Conservation (phyloP, 768 basidiomycete genomes). For the Mycena kentingensis region DNA sequence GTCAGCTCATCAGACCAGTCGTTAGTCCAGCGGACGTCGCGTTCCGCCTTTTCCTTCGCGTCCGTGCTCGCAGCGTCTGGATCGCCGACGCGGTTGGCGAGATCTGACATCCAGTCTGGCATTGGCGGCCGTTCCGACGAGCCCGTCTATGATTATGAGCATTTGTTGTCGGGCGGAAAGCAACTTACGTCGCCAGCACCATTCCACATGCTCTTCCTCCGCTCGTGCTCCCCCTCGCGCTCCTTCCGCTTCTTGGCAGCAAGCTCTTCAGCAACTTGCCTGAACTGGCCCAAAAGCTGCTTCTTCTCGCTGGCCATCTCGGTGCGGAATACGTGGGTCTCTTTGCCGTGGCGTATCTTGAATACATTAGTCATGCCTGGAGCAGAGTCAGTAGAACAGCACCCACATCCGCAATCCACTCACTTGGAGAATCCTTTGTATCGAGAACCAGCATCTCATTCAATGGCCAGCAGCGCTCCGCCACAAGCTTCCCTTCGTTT, state of each 20-base stretch:
- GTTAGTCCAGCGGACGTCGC: conserved; percentile 82
- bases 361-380: conserved; percentile 91
- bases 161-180: neutral
- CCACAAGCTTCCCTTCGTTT: conserved; percentile 80
- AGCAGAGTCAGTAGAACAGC: conserved; percentile 4
- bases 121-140: conserved; percentile 51
- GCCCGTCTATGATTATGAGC: conserved; percentile 26
- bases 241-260: conserved; percentile 88
- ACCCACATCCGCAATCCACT: conserved; percentile 28
- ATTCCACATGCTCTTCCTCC: conserved; percentile 77
- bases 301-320: conserved; percentile 85
- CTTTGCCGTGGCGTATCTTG: conserved; percentile 91
- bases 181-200: conserved; percentile 43
- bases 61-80: conserved; percentile 45
- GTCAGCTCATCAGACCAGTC: conserved; percentile 92
- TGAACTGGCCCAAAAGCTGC: conserved; percentile 77
- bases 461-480: conserved; percentile 90
- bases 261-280: conserved; percentile 91
- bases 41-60: conserved; percentile 75
- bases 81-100: conserved; percentile 58
- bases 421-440: conserved; percentile 92
- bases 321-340: conserved; percentile 91
- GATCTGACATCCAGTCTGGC: conserved; percentile 77
- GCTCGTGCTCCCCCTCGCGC: conserved; percentile 89
- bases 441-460: conserved; percentile 95